Evolutionary conservation across 1,284 basidiomycete species (phyloP).

Genomic region (Phlebopus sp.): DNA sequence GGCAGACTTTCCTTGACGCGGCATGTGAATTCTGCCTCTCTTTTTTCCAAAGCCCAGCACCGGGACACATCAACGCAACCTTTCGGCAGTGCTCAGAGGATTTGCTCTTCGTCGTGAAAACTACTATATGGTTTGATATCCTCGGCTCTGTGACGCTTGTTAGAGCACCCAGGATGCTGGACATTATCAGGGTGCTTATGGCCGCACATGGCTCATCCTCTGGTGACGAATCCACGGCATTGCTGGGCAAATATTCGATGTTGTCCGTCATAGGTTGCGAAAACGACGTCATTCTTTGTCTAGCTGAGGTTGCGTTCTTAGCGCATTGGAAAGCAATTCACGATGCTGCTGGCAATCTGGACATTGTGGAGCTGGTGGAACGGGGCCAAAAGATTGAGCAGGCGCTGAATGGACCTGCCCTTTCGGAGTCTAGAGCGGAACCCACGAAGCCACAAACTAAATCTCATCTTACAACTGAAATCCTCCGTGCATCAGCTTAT

Average conservation of each 20-base stretch:
- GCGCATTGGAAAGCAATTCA: conserved; percentile 60
- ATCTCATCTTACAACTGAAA: conserved; percentile 54
- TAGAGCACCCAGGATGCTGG: conserved; percentile 54
- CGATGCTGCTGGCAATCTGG: conserved; percentile 42
- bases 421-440: neutral
- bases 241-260: conserved; percentile 51
- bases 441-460: conserved; percentile 14
- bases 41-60: conserved; percentile 37
- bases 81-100: conserved; percentile 44
- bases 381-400: conserved; percentile 53
- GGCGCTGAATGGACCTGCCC: conserved; percentile 30
- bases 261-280: conserved; percentile 83
- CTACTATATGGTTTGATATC: conserved; percentile 84
- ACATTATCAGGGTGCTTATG: conserved; percentile 57
- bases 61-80: conserved; percentile 42
- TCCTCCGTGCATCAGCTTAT: conserved; percentile 71
- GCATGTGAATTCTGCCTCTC: conserved; percentile 51
- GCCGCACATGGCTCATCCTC: conserved; percentile 36
- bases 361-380: conserved; percentile 54
- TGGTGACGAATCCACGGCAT: conserved; percentile 25
- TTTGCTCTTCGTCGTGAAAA: conserved; percentile 70
- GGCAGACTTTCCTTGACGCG: conserved; percentile 60
- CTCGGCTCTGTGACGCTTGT: conserved; percentile 69
- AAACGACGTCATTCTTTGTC: conserved; percentile 70
- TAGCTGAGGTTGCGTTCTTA: conserved; percentile 68